Base-by-base conservation (phyloP, 2,329 filamentous ascomycete genomes). In the Neoascochyta sp. region DNA sequence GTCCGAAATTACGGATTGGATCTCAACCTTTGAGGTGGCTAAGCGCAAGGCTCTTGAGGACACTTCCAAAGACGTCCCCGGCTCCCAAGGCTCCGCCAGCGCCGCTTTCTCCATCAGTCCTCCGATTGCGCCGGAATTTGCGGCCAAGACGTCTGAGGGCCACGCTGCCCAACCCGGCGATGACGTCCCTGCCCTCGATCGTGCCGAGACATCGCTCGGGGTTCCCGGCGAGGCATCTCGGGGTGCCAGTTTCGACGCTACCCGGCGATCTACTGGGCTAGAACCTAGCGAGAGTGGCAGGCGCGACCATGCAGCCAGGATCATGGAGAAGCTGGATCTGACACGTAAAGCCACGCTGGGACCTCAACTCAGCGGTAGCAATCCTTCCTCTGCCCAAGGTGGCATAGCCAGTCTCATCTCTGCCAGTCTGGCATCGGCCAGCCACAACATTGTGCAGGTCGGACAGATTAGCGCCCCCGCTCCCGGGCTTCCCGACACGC, bases 31-130 rank as follows among this genome's bases (percentile, higher is more conserved):
- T 50, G 90, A 98, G 48, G 78, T 89, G 10, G 89, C 90, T 30
- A 98, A 98, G 66, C 86, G 89, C 48, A 87, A 83, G 56, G 90
- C 90, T 0, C 77, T 98, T 26, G 86, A 96, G 57, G 82, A 79
- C 44, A 76, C 76, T 3, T 68, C 70, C 9, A 76, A 71, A 40
- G 73, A 72, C 2, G 68, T 71, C 21, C 46, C 56, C 16, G 52
- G 66, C 4, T 61, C 64, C 10, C 63, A 64, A n/a, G 64, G 63
- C 16, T 66, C 69, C 15, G 67, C 73, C 23, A 76, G 80, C 48
- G 81, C 89, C 30, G 92, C 92, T 9, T 98, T 96, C 65, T 84
- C 89, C 5, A 93, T 98, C 45, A 92, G 85, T 3, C 84, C 88
- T 7, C 86, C 92, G 9, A 80, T 84, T 16, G 81, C 89, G 5